phyloP scores from a whole-genome alignment of 768 basidiomycete species.

The Leccinum subgranulosum region DNA sequence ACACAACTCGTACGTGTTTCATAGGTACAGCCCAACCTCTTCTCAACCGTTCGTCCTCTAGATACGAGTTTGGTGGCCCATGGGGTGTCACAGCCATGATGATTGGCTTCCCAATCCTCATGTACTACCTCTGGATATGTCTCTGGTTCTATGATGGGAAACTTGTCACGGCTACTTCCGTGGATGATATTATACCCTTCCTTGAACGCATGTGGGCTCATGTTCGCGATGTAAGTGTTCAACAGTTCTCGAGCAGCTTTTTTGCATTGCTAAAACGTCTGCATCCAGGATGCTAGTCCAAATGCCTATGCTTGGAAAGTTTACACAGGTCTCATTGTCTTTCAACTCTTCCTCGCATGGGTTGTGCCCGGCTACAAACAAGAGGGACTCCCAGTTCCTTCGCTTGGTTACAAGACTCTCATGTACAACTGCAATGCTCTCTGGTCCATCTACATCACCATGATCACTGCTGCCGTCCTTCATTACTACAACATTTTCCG shows the following conservation, averaged over 20 bases:
- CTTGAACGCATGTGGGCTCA: constrained; percentile 82
- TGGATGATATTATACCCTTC: constrained; percentile 75
- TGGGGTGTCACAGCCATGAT: constrained; percentile 91
- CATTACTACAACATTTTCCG: constrained; percentile 84
- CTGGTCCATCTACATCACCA: constrained; percentile 76
- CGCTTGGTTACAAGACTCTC: constrained; percentile 87
- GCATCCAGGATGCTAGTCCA: constrained; percentile 80
- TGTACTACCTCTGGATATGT: constrained; percentile 99
- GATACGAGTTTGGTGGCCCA: constrained; percentile 97
- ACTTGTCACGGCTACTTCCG: constrained; percentile 63
- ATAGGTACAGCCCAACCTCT: background rate
- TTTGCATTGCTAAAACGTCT: background rate
- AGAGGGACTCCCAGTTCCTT: constrained; percentile 95
- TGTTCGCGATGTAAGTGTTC: constrained; percentile 60
- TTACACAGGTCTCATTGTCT: constrained; percentile 83
- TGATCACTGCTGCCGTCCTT: constrained; percentile 68
- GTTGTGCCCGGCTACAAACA: constrained; percentile 90
- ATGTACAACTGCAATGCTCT: constrained; percentile 98
- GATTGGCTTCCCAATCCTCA: constrained; percentile 87
- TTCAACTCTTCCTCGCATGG: constrained; percentile 88
- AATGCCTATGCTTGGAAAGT: constrained; percentile 87
- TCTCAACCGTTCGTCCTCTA: constrained; percentile 29
- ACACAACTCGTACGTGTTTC: constrained; percentile 51
- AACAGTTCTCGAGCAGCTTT: background rate
- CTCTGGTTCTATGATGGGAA: constrained; percentile 93